Evolutionary conservation across 2,329 filamentous ascomycete species (phyloP), one percentile per base, ranked within the genome.

Genomic region (Elsinoe arachidis): DNA sequence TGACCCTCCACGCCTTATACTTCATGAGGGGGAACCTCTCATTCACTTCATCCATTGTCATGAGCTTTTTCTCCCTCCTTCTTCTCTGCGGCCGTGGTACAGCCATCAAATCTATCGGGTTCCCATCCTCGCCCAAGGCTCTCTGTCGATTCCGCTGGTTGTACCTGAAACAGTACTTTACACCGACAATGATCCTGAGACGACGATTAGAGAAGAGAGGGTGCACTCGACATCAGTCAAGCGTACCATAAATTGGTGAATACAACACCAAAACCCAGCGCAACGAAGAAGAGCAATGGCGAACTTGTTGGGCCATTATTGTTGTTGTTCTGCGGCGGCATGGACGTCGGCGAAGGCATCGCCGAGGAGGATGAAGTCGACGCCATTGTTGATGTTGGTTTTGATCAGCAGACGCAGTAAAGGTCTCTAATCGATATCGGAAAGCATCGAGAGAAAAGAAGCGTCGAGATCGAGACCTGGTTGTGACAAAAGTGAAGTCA

Each of bases 1-100:
- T 83, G 5, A 88, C 85, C 59, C 93, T 87, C 92, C 93, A 99
- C 55, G 81, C 83, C 76, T 99, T 97, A 80, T 99, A 99, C 73
- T 97, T 97, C 65, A 84, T 85, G 74, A 96, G 83, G 0, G 93
- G 92, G 66, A 99, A 99, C 65, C 95, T 89, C 64, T 95, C 90
- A 69, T 99, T 97, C 61, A 99, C 93, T 73, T 99, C 93, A 61
- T 99, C 93, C 85, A 97, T 96, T 1, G 88, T 88, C 93, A 99
- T 97, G 64, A 99, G 74, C 72, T 96, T 99, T 83, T 99, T 99
- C 73, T 99, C 93, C 59, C 91, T 84, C 63, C 92, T 83, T 67
- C 92, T 82, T 58, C 93, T 83, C 70, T 93, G 91, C 53, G 90
- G 86, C 60, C 90, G 77, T 58, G 90, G 88, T 81, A 97, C 90